Base-by-base conservation (phyloP, 2,329 filamentous ascomycete genomes). In the Colletotrichum ledebouriae region DNA sequence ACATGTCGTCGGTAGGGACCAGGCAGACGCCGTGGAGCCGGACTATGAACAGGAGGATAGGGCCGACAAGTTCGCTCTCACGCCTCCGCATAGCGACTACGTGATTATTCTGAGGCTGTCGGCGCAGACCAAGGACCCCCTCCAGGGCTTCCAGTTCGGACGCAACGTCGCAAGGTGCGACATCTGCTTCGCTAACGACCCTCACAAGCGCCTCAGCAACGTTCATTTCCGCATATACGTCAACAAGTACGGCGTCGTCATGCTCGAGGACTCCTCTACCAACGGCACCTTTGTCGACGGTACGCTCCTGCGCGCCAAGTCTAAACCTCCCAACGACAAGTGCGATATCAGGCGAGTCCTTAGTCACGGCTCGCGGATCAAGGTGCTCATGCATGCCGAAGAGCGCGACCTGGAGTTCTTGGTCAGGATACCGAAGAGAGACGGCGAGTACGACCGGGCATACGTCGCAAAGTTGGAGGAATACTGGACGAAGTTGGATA, bases 151-250 rank as follows among this genome's bases (percentile, higher is more conserved):
- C 79, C 87, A 89, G 49, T 98, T 99, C 78, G 96, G 96, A 34
- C 90, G 96, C 63, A 95, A 96, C 75, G 73, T 79, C 0, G 73
- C 78, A 52, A 85, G 87, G 39, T 96, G 93, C 78, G 96, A 99
- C 66, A 80, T 94, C 53, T 86, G 87, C 73, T 88, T 93, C 55
- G 78, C 82, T 41, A 85, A 90, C 71, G 91, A 95, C 72, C 86
- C 87, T 0, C 83, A 87, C 59, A 91, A 88, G 76, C 87, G 92
- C 49, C 87, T 99, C 68, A 98, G 95, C 83, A 98, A 98, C 76
- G 86, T 92, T n/a, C 96, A 99, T 77, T 99, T 98, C 77, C 91
- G 94, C 60, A 97, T 99, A 70, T 97, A 92, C 76, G 85, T 97
- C 73, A 99, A 97, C 74, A 84, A 89, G n/a, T 89, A 93, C 71